A percentile compares a stretch with the other conserved stretches of the same genome.
Conservation (phyloP, 139 green algal species). For the Picochlorum sp. region DNA sequence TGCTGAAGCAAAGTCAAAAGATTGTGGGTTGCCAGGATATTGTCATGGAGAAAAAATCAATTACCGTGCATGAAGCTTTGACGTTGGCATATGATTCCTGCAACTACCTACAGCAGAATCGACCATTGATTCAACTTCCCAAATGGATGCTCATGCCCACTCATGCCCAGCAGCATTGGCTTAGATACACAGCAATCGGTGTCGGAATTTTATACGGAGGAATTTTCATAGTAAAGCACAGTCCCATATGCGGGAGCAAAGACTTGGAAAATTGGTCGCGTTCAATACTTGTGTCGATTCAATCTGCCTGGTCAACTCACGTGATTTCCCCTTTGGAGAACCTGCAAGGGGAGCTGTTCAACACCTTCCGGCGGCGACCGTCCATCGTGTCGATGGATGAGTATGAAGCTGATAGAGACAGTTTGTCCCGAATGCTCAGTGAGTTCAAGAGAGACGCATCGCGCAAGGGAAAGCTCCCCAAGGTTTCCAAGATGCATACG, state of each 20-base stretch:
- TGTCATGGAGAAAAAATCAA: background rate
- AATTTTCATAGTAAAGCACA: conserved; percentile 60
- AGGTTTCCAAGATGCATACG: too few species aligned
- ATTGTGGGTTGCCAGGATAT: too few species aligned
- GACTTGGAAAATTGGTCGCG: conserved; percentile 59
- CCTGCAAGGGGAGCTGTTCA: conserved; percentile 66
- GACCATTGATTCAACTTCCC: conserved; percentile 21
- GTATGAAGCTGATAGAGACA: conserved; percentile 55
- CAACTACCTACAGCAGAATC: background rate
- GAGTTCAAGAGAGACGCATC: conserved; percentile 62
- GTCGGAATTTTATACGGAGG: conserved; percentile 7
- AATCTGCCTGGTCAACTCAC: conserved; percentile 27
- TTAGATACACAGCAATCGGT: conserved; percentile 34
- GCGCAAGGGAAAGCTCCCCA: too few species aligned
- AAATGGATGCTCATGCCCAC: conserved; percentile 27
- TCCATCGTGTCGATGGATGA: conserved; percentile 47
- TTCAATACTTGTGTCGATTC: conserved; percentile 1
- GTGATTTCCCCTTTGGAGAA: conserved; percentile 50
- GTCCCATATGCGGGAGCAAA: conserved; percentile 47
- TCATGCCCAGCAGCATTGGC: conserved; percentile 57
- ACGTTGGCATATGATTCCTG: background rate
- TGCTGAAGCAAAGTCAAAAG: too few species aligned
- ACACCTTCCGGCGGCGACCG: conserved; percentile 54
- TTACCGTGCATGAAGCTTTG: background rate
- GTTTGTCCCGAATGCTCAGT: conserved; percentile 66